A percentile compares a stretch with the other conserved stretches of the same genome.
These are phyloP conservation scores for Coniochaeta pulveracea DNA, from an alignment of 2,329 filamentous ascomycete genomes.

Conservation along the genomic window DNA sequence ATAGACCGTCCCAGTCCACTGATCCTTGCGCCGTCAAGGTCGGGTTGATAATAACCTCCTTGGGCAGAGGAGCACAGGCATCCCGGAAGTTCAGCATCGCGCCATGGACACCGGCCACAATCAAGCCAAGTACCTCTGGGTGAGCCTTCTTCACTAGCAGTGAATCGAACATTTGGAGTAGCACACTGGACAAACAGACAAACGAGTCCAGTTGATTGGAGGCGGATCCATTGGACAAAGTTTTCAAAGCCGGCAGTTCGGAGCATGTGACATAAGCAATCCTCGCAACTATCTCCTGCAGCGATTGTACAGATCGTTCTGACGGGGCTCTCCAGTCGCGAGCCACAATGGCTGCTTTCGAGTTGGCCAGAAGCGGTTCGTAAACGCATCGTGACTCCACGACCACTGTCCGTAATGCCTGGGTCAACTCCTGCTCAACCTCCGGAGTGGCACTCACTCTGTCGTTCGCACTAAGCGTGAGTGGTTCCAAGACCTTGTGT, in stretches of 20 bases:
- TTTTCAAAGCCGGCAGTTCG: constrained; percentile 19
- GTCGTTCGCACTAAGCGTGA: constrained; percentile 16
- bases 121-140: constrained; percentile 21
- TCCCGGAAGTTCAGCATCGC: constrained; percentile 21
- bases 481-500: constrained; percentile 9
- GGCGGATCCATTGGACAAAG: too few species aligned
- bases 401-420: constrained; percentile 27
- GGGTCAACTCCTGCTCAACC: constrained; percentile 26
- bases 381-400: constrained; percentile 24
- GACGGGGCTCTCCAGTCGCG: constrained; percentile 14
- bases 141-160: constrained; percentile 11
- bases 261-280: constrained; percentile 40
- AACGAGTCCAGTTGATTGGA: too few species aligned
- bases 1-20: constrained; percentile 10
- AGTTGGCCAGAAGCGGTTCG: constrained; percentile 17
- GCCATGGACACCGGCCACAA: constrained; percentile 23
- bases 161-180: constrained; percentile 12
- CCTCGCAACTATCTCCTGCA: constrained; percentile 27
- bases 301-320: constrained; percentile 10
- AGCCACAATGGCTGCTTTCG: constrained; percentile 11
- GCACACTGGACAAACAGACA: too few species aligned
- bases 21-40: constrained; percentile 4
- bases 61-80: constrained; percentile 19
- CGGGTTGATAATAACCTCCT: constrained; percentile 7
- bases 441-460: constrained; percentile 8